These are phyloP conservation scores for Trichomonascaceae sp. DNA, from an alignment of 1,139 yeast genomes.

Conservation along the genomic window DNA sequence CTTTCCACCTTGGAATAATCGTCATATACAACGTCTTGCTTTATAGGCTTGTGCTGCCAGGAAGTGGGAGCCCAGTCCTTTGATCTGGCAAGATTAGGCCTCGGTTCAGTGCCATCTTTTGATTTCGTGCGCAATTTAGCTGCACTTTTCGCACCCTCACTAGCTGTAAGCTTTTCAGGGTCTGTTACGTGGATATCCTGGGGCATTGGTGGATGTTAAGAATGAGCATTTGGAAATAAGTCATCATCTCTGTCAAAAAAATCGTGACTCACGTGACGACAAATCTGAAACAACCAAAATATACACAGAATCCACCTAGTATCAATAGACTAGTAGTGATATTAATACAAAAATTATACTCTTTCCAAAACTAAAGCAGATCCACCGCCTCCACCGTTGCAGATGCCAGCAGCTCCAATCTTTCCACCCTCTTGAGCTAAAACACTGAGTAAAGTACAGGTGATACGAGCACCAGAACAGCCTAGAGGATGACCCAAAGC, in stretches of 20 bases:
- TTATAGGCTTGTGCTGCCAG: conserved; percentile 40
- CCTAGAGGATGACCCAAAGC: conserved; percentile 98
- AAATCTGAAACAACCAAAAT: background rate
- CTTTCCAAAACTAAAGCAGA: conserved; percentile 69
- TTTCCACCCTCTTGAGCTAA: conserved; percentile 70
- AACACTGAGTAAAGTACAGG: conserved; percentile 74
- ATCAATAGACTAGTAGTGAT: background rate
- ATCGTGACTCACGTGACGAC: background rate
- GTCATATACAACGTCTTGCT: conserved; percentile 39
- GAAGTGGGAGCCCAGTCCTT: conserved; percentile 37
- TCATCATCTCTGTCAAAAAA: background rate
- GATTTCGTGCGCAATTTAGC: conserved; percentile 35
- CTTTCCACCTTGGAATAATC: conserved; percentile 34
- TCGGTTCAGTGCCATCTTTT: conserved; percentile 19
- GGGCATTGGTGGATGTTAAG: background rate
- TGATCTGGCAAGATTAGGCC: conserved; percentile 2
- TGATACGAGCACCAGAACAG: conserved; percentile 93
- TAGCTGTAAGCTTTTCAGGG: conserved; percentile 32
- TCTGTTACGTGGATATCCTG: conserved; percentile 26
- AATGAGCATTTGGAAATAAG: background rate
- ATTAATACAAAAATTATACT: background rate
- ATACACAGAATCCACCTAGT: background rate
- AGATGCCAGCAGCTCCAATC: conserved; percentile 89
- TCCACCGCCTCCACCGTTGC: conserved; percentile 99
- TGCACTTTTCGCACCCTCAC: conserved; percentile 35